Evolutionary conservation across 495 filamentous ascomycete genomes (phyloP).

Genomic region (Penicillium steckii): DNA sequence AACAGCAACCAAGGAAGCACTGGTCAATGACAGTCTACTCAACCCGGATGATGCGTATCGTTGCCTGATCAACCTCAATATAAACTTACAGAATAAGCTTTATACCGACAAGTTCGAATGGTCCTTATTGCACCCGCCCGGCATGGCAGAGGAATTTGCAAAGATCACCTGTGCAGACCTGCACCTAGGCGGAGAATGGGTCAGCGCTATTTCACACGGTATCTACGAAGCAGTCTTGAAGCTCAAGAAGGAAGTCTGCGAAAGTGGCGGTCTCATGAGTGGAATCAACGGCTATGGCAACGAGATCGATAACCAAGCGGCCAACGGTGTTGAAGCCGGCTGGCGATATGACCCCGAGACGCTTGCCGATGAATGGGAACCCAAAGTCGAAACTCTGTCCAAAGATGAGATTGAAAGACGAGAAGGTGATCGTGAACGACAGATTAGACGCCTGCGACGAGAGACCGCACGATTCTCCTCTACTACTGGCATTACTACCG

Average conservation of each 20-base stretch:
- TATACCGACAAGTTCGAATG: conserved; percentile 99
- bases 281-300: conserved; percentile 68
- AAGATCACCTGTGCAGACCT: conserved; percentile 89
- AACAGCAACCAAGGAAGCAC: conserved; percentile 40
- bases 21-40: conserved; percentile 54
- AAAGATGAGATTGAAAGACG: conserved; percentile 98
- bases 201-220: conserved; percentile 88
- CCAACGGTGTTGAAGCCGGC: conserved; percentile 72
- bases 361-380: conserved; percentile 89
- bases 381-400: conserved; percentile 81
- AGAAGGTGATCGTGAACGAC: conserved; percentile 89
- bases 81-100: conserved; percentile 87
- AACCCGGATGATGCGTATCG: conserved; percentile 91
- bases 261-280: conserved; percentile 75
- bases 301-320: conserved; percentile 88
- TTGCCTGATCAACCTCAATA: conserved; percentile 85
- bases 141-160: conserved; percentile 90
- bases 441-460: conserved; percentile 79
- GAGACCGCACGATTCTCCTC: conserved; percentile 93
- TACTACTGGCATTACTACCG: conserved; percentile 62
- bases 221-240: conserved; percentile 95
- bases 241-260: conserved; percentile 93
- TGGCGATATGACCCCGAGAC: conserved; percentile 94
- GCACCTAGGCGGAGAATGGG: conserved; percentile 87
- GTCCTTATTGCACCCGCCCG: conserved; percentile 89